A percentile compares a stretch with the other conserved stretches of the same genome.
These are phyloP conservation scores for Xylaria sp. DNA, from an alignment of 2,329 filamentous ascomycete genomes.

Conservation along the genomic window DNA sequence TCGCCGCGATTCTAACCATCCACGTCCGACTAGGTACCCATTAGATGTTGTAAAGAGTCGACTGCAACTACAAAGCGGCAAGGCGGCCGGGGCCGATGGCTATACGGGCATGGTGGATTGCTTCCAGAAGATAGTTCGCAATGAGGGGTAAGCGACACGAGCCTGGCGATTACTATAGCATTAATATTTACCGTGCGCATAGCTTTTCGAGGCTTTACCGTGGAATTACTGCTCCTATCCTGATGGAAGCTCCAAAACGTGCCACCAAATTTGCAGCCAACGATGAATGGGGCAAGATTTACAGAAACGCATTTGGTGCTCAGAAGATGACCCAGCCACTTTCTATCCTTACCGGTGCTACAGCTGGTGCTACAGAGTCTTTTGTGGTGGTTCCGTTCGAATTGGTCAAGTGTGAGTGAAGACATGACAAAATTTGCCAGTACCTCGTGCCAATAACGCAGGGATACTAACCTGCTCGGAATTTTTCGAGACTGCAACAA, in stretches of 20 bases:
- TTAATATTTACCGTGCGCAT: slow-evolving; percentile 35
- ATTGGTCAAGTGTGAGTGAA: slow-evolving; percentile 71
- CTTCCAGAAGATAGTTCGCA: slow-evolving; percentile 95
- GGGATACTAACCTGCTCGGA: slow-evolving; percentile 1
- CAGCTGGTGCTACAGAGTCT: slow-evolving; percentile 93
- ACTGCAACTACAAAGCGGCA: slow-evolving; percentile 91
- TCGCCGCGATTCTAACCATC: slow-evolving; percentile 37
- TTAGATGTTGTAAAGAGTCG: slow-evolving; percentile 98
- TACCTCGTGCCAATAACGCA: slow-evolving; percentile 12
- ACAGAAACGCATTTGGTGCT: slow-evolving; percentile 85
- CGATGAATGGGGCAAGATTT: slow-evolving; percentile 97
- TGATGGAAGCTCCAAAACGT: slow-evolving; percentile 92
- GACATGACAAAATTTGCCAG: slow-evolving; percentile 6
- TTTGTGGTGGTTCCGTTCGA: slow-evolving; percentile 97
- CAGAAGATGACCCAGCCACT: slow-evolving; percentile 91
- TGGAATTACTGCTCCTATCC: slow-evolving; percentile 92
- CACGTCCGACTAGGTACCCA: slow-evolving; percentile 81
- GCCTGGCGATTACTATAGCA: not conserved
- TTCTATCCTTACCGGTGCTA: slow-evolving; percentile 92
- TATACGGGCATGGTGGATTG: slow-evolving; percentile 99
- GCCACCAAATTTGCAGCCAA: slow-evolving; percentile 99
- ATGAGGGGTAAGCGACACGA: slow-evolving; percentile 79
- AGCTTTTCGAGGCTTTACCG: slow-evolving; percentile 93
- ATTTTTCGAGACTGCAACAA: not conserved
- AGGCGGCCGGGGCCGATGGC: slow-evolving; percentile 76